Conservation (phyloP, 2,329 filamentous ascomycete species). For the Aspergillus quadrilineatus region DNA sequence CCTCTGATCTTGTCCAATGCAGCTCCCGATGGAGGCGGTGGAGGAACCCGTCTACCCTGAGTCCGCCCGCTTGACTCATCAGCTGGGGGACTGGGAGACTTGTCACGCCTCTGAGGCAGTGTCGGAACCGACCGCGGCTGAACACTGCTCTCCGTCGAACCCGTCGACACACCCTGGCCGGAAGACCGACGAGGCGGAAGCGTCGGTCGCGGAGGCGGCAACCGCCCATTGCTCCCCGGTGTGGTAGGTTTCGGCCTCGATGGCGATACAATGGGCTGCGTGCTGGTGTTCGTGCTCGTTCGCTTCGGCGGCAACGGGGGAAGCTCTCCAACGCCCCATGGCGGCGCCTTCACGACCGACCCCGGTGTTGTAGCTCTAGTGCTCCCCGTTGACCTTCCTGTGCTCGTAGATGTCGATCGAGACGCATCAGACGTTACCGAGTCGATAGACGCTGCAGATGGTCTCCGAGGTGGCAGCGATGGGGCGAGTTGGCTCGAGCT, state of each 20-base stretch:
- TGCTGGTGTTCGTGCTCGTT: conserved; percentile 20
- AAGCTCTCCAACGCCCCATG: conserved; percentile 55
- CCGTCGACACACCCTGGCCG: conserved; percentile 13
- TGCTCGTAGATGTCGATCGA: conserved; percentile 46
- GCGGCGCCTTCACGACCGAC: conserved; percentile 52
- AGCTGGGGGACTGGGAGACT: conserved; percentile 14
- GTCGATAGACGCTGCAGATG: conserved; percentile 42
- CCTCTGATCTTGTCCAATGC: conserved; percentile 38
- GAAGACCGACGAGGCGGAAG: conserved; percentile 25
- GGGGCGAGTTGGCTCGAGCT: conserved; percentile 39
- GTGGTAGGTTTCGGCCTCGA: conserved; percentile 25
- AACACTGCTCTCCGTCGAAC: conserved; percentile 10
- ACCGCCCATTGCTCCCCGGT: conserved; percentile 13
- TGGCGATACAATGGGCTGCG: conserved; percentile 20
- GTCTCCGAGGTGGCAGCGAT: conserved; percentile 50
- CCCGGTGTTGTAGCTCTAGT: conserved; percentile 32
- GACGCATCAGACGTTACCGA: conserved; percentile 56
- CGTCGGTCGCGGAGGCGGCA: conserved; percentile 21
- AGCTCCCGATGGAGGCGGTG: conserved; percentile 34
- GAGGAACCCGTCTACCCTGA: conserved; percentile 36
- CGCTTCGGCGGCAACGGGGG: conserved; percentile 56
- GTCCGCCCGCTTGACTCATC: conserved; percentile 18
- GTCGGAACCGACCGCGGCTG: conserved; percentile 24
- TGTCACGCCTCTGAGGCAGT: conserved; percentile 23
- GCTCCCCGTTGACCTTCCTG: conserved; percentile 38